Evolutionary conservation across 2,329 filamentous ascomycete genomes (phyloP), one percentile per base, ranked within the genome.

Genomic region (Sporothrix pallida): DNA sequence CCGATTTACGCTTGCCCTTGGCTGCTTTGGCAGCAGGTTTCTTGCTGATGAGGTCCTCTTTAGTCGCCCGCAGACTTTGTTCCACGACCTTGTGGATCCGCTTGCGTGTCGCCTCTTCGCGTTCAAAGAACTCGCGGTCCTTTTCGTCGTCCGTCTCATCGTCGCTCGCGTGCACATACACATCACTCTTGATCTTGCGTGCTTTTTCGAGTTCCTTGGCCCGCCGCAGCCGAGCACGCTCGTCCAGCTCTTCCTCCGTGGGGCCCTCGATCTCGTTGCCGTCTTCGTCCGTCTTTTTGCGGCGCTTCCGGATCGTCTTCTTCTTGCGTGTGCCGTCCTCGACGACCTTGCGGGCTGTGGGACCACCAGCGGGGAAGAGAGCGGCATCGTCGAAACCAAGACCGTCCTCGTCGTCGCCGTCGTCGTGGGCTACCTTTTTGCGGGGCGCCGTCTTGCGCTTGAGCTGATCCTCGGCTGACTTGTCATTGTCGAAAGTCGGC

Each of bases 111-210:
- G 81, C 82, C 80, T 91, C 90, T 82, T 98, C 95, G 17, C 88
- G 86, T 2, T 87, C 90, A 81, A 95, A 98, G 82, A 98, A 98
- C 23, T 88, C 89, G 26, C 84, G 81, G 69, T 86, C 86, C 17
- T 93, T 89, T 73, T 89, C 88, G 65, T 94, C 93, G 78, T 97
- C 94, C n/a, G 88, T 91, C 77, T 97, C 94, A 71, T 98, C 96
- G 80, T 98, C 96, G 77, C 92, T 94, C 52, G 91, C 90, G 74
- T 92, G 89, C 70, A 99, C 92, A 78, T 90, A 95, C 54, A 95
- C 83, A 31, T 91, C 90, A 78, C 93, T 97, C 85, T 98, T 98
- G 83, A 96, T 92, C 80, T 92, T 92, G 46, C 86, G 85, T 68
- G 90, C 87, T 82, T 94, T 94, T 78, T 95, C 93, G n/a, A 88